Evolutionary conservation across 306 rosid genomes (phyloP).

Genomic region (Medicago lupulina): DNA sequence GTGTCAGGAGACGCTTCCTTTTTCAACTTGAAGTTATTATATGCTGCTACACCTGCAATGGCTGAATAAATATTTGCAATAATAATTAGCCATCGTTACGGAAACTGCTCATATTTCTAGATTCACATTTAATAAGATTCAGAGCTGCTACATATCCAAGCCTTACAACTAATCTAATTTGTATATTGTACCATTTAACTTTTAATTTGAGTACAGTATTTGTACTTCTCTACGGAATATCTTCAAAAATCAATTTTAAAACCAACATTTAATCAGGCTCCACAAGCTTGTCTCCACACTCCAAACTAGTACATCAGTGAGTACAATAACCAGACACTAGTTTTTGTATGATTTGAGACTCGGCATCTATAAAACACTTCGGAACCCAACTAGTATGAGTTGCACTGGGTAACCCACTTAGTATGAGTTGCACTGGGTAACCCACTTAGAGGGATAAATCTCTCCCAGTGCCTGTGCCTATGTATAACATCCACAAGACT

Average conservation of each 20-base stretch:
- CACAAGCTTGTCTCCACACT: slow-evolving; percentile 4
- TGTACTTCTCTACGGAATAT: slow-evolving; percentile 27
- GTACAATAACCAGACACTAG: slow-evolving; percentile 8
- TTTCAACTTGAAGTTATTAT: slow-evolving; percentile 83
- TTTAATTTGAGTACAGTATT: slow-evolving; percentile 21
- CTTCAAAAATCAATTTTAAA: slow-evolving; percentile 21
- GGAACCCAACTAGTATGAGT: not conserved
- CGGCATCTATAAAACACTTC: not conserved
- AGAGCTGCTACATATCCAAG: slow-evolving; percentile 30
- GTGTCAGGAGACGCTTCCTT: slow-evolving; percentile 67
- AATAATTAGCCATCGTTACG: slow-evolving; percentile 20
- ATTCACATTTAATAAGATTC: slow-evolving; percentile 11
- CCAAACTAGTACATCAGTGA: slow-evolving; percentile 27
- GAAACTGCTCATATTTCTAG: slow-evolving; percentile 28
- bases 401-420: not conserved
- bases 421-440: not conserved
- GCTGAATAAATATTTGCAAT: slow-evolving; percentile 60
- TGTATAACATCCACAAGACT: slow-evolving; percentile 14
- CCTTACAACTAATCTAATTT: slow-evolving; percentile 12
- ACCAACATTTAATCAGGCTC: slow-evolving; percentile 26
- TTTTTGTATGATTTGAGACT: not conserved
- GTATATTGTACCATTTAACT: slow-evolving; percentile 13
- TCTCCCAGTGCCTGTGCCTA: not conserved
- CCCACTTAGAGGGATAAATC: slow-evolving; percentile 10
- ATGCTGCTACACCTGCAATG: slow-evolving; percentile 96